Conservation (phyloP, 2,329 filamentous ascomycete genomes). For the Dothiorella sarmentorum region DNA sequence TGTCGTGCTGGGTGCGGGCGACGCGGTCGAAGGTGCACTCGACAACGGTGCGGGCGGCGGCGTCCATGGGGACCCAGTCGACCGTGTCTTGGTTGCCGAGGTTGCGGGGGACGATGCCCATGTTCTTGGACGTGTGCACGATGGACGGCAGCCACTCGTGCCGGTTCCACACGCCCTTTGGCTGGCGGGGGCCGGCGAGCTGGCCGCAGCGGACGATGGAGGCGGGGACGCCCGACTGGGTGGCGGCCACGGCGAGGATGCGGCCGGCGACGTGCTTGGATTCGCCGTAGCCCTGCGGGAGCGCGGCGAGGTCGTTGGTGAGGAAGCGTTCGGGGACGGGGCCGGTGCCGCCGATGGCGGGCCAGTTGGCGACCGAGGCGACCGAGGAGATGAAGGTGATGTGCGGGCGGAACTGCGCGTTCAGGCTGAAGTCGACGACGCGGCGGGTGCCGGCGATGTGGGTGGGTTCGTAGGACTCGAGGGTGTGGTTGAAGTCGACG, state of each 20-base stretch:
- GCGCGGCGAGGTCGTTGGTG: constrained; percentile 24
- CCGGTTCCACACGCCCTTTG: constrained; percentile 26
- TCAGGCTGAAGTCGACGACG: constrained; percentile 37
- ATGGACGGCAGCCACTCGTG: constrained; percentile 30
- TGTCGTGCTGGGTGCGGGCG: not conserved
- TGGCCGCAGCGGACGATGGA: constrained; percentile 30
- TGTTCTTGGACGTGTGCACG: constrained; percentile 23
- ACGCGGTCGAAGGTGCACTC: not conserved
- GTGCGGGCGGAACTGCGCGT: constrained; percentile 18
- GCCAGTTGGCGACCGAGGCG: constrained; percentile 32
- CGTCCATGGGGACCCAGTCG: constrained; percentile 28
- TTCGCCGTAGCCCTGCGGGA: constrained; percentile 38
- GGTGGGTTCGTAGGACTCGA: constrained; percentile 29
- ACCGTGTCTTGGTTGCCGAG: constrained; percentile 24
- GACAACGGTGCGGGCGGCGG: not conserved
- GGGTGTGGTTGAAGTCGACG: constrained; percentile 36
- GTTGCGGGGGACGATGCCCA: constrained; percentile 23
- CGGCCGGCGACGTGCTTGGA: constrained; percentile 35
- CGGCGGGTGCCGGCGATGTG: constrained; percentile 30
- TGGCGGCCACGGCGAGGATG: constrained; percentile 32
- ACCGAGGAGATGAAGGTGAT: constrained; percentile 41
- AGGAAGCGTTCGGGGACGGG: constrained; percentile 33
- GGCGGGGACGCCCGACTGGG: constrained; percentile 24
- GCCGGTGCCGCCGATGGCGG: not conserved
- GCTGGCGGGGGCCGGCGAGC: constrained; percentile 27